Evolutionary conservation across 2,329 filamentous ascomycete species (phyloP).

Genomic region (Cladophialophora bantiana): DNA sequence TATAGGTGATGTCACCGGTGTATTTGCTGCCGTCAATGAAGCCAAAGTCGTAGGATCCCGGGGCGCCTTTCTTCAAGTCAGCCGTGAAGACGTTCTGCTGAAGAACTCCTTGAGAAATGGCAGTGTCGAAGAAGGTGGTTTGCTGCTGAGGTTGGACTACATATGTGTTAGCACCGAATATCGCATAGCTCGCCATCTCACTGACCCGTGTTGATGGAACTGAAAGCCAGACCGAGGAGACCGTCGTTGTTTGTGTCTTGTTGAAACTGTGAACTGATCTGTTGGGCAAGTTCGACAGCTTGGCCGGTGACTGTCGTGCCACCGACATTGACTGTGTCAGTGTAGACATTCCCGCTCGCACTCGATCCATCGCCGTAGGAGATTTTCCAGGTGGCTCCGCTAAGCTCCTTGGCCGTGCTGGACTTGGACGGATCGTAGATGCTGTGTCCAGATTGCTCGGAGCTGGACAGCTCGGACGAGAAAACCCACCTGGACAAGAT

Average conservation of each 20-base stretch:
- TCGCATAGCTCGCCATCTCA: neutral
- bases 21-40: slow-evolving; percentile 67
- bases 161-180: neutral
- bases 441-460: slow-evolving; percentile 61
- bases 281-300: slow-evolving; percentile 69
- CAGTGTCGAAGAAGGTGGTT: slow-evolving; percentile 68
- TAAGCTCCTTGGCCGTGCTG: slow-evolving; percentile 53
- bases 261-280: slow-evolving; percentile 62
- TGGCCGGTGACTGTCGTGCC: slow-evolving; percentile 65
- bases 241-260: slow-evolving; percentile 63
- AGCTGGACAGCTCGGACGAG: slow-evolving; percentile 62
- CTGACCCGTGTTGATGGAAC: slow-evolving; percentile 62
- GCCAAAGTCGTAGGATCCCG: slow-evolving; percentile 65
- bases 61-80: slow-evolving; percentile 60
- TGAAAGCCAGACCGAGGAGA: slow-evolving; percentile 67
- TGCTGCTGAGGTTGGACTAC: slow-evolving; percentile 56
- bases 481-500: slow-evolving; percentile 66
- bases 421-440: slow-evolving; percentile 63
- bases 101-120: slow-evolving; percentile 56
- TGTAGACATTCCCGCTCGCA: slow-evolving; percentile 70
- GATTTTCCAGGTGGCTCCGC: slow-evolving; percentile 65
- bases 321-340: slow-evolving; percentile 69
- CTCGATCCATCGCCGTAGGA: slow-evolving; percentile 70
- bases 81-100: slow-evolving; percentile 62
- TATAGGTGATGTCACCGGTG: slow-evolving; percentile 64